phyloP scores from a whole-genome alignment of 129 eudicot species.

The Pseudognaphalium luteoalbum region DNA sequence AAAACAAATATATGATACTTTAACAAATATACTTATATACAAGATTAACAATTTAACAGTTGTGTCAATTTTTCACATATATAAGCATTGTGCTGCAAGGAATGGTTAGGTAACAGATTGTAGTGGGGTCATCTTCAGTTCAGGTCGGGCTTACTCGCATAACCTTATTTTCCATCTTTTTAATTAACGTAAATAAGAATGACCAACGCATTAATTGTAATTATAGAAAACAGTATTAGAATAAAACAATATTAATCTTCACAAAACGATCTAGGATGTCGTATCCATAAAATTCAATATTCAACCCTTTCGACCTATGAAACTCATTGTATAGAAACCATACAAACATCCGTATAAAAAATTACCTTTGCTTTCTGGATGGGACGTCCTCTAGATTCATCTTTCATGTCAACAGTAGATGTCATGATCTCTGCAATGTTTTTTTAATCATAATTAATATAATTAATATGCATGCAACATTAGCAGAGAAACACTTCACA shows the following conservation, averaged over 20 bases:
- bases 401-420: conserved; percentile 78
- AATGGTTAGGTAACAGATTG: not conserved
- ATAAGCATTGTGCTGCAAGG: not conserved
- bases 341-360: not conserved
- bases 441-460: conserved; percentile 4
- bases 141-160: not conserved
- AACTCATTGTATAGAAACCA: not conserved
- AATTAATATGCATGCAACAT: not conserved
- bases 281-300: not conserved
- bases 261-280: not conserved
- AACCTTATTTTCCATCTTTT: not conserved
- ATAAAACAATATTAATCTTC: not conserved
- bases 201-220: not conserved
- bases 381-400: conserved; percentile 72
- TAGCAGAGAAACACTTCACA: not conserved
- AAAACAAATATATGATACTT: not conserved
- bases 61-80: not conserved
- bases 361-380: conserved; percentile 81
- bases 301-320: not conserved
- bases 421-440: conserved; percentile 74
- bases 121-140: not conserved
- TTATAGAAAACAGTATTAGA: not conserved
- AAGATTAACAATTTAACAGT: not conserved
- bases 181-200: too few relatives aligned
- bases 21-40: not conserved